Evolutionary conservation across 1,284 basidiomycete genomes (phyloP), one percentile per base, ranked within the genome.

Genomic region (Phlebopus sp.): DNA sequence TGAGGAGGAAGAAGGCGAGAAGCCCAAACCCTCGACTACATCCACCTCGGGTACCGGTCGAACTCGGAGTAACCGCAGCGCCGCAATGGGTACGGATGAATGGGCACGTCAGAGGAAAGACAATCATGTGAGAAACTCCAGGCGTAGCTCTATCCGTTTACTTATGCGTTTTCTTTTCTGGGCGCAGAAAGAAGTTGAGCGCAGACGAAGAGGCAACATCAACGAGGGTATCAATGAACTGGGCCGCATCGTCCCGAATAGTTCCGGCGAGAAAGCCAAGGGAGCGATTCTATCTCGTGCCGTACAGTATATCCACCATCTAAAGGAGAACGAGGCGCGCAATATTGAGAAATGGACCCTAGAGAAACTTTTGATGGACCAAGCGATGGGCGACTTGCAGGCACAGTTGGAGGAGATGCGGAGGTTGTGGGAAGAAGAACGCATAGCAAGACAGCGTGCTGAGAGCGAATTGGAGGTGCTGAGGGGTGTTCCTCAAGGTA

Each of bases 311-410:
- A 93, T 95, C 62, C 86, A 91, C 61, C 85, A 91, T 56, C 77
- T 95, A 42, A 93, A 93, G 62, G 88, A 92, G 67, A 91, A 91
- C 67, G 91, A 94, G 65, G 88, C 88, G 18, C 81, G 85, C 37
- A 92, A 93, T 58, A 92, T 93, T 56, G 92, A 95, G 67, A 91
- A 90, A 64, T 94, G 92, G 92, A 92, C 92, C n/a, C 72, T 95
- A 32, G 92, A 95, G 72, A 94, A 94, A 69, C 66, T 94, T 37
- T 72, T 94, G 46, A 92, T 91, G 86, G 92, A 95, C 62, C 92
- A 94, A 68, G 89, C 86, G 2, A 90, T 90, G 87, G 86, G 86
- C 17, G 87, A 90, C 59, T 68, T 90, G 47, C 87, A 90, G 66
- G 78, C 81, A 19, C 87, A 90, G 62, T 72, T 90, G 9, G 87